Evolutionary conservation across 768 basidiomycete species (phyloP).

Genomic region (Ephemerocybe angulata): DNA sequence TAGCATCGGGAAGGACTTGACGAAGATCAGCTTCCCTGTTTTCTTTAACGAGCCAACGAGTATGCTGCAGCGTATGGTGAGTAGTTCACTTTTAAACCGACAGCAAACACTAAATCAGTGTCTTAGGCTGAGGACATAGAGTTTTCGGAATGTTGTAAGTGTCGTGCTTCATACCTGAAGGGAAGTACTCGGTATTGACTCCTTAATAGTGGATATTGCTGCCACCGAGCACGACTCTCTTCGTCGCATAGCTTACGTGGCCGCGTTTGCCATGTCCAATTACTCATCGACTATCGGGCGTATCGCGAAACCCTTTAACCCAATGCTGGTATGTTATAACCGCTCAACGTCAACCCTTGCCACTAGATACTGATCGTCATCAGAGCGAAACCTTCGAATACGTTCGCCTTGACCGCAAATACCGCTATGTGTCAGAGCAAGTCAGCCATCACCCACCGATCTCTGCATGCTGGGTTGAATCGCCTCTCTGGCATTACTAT

Average conservation of each 20-base stretch:
- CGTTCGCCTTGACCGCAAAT: constrained; percentile 80
- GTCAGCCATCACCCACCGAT: constrained; percentile 98
- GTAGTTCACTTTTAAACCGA: constrained; percentile 13
- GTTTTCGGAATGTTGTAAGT: constrained; percentile 86
- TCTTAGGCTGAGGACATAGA: constrained; percentile 90
- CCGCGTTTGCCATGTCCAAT: constrained; percentile 97
- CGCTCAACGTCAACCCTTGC: too few relatives aligned
- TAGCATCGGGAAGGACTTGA: constrained; percentile 94
- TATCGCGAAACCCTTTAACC: constrained; percentile 97
- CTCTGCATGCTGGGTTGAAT: constrained; percentile 93
- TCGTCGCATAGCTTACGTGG: constrained; percentile 85
- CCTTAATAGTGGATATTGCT: constrained; percentile 75
- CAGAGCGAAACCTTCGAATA: constrained; percentile 95
- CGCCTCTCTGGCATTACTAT: constrained; percentile 85
- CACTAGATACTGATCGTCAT: background rate
- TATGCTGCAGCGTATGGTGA: constrained; percentile 92
- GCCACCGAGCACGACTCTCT: constrained; percentile 71
- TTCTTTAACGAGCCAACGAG: constrained; percentile 93
- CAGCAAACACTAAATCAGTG: constrained; percentile 3
- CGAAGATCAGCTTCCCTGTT: constrained; percentile 92
- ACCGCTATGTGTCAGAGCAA: constrained; percentile 93
- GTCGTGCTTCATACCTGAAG: background rate
- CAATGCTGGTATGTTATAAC: constrained; percentile 68
- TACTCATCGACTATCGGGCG: constrained; percentile 95
- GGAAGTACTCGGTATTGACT: constrained; percentile 6